Conservation (phyloP, 2,329 filamentous ascomycete species). For the Apiospora saccharicola region DNA sequence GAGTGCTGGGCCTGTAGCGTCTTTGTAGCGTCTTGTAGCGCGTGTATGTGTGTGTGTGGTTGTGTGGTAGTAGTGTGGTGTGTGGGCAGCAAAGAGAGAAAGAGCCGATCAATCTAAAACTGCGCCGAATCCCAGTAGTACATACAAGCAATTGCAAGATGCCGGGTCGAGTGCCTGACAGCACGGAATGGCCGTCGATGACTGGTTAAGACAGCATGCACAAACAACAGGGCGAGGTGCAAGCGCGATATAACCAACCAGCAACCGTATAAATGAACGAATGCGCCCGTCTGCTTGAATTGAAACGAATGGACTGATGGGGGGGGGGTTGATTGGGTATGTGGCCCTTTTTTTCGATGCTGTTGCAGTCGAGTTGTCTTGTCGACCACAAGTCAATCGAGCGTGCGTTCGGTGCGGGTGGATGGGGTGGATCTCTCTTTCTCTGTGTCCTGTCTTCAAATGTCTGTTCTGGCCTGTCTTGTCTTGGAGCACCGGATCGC, state of each 20-base stretch:
- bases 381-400: conserved; percentile 15
- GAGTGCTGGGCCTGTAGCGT: background rate
- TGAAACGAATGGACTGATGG: conserved; percentile 19
- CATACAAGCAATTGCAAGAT: conserved; percentile 9
- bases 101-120: conserved; percentile 23
- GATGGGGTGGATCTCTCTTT: conserved; percentile 13
- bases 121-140: conserved; percentile 17
- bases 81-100: conserved; percentile 19
- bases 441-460: background rate
- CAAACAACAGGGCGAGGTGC: conserved; percentile 4
- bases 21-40: background rate
- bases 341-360: conserved; percentile 15
- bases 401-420: conserved; percentile 7
- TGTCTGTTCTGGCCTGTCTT: conserved; percentile 4
- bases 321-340: background rate
- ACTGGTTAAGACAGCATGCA: conserved; percentile 22
- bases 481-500: background rate
- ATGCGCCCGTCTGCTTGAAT: conserved; percentile 23
- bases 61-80: background rate
- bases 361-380: conserved; percentile 8
- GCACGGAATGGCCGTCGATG: conserved; percentile 25
- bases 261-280: background rate
- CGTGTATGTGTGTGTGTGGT: background rate
- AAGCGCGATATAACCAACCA: background rate
- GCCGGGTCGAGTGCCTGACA: conserved; percentile 28